Evolutionary conservation across 441 rosid genomes (phyloP), one percentile per base, ranked within the genome.

Genomic region (Mallotus repandus): DNA sequence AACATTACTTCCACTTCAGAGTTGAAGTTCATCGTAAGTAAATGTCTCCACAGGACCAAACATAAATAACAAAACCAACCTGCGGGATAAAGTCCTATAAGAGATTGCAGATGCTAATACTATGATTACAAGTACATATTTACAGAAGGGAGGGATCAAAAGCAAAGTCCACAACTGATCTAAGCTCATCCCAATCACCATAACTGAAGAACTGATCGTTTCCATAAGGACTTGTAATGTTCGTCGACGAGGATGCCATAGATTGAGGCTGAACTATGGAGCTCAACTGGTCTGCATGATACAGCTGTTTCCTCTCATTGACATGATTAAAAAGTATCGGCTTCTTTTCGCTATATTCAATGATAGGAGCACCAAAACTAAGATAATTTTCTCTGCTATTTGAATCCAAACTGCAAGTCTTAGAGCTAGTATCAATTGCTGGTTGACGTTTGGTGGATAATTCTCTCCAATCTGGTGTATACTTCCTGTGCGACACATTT

Each of bases 181-280:
- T 77, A 52, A 94, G 89, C 80, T 94, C 97, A 76, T 94, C 97
- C 95, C 96, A 94, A 56, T 82, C 87, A 35, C 78, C 91, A 72
- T 80, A 72, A 0, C 69, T 32, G 73, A 84, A 69, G 25, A 80
- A 72, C 15, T 86, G 41, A 38, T 38, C 75, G 61, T 83, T 52
- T 58, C 19, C 75, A 64, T 72, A 72, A 19, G 71, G 75, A 63
- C 81, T 71, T 3, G 81, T 71, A 67, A 76, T 61, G 50, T 65
- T 73, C 62, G 85, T 73, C 0, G 87, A 78, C 6, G 87, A 78
- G 13, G 78, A 60, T 32, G 80, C 87, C 76, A 85, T 77, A 0
- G 87, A 72, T 57, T 81, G 70, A 56, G 82, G 69, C 67, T 80
- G 68, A 61, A 74, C 58, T n/a, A 54, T n/a, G 45, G 52, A 61